Conservation (phyloP, 495 filamentous ascomycete genomes). For the Halenospora varia region DNA sequence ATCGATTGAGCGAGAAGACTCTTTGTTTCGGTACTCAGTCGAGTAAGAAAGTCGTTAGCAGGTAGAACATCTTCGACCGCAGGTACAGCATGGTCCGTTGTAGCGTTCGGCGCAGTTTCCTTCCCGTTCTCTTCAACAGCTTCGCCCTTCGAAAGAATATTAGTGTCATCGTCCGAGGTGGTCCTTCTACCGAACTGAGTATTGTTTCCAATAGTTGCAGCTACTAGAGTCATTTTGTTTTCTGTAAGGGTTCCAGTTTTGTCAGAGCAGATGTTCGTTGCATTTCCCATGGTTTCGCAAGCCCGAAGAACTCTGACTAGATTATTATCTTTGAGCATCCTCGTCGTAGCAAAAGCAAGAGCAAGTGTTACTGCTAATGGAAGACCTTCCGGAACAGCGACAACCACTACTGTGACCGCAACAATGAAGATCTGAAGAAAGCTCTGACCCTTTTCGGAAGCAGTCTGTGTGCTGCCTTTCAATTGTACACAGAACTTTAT, state of each 20-base stretch:
- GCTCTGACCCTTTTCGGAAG: conserved; percentile 74
- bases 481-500: conserved; percentile 82
- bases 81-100: no score
- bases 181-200: no score
- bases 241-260: conserved; percentile 95
- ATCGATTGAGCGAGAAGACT: conserved; percentile 69
- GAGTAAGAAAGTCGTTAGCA: no score
- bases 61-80: no score
- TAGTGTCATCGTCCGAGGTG: no score
- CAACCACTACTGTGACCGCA: conserved; percentile 90
- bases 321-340: conserved; percentile 95
- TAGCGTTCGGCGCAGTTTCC: no score
- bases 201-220: conserved; percentile 66
- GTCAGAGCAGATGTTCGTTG: conserved; percentile 92
- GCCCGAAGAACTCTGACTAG: conserved; percentile 84
- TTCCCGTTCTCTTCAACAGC: conserved; percentile 35
- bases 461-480: conserved; percentile 43
- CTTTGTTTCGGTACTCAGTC: conserved; percentile 55
- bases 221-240: conserved; percentile 87
- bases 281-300: conserved; percentile 98
- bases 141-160: conserved; percentile 17
- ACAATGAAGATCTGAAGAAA: conserved; percentile 95
- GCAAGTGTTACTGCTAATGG: conserved; percentile 94
- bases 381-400: conserved; percentile 90
- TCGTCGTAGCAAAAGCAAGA: conserved; percentile 87